Base-by-base conservation (phyloP, 2,329 filamentous ascomycete species). In the Chrysoporthe austroafricana region DNA sequence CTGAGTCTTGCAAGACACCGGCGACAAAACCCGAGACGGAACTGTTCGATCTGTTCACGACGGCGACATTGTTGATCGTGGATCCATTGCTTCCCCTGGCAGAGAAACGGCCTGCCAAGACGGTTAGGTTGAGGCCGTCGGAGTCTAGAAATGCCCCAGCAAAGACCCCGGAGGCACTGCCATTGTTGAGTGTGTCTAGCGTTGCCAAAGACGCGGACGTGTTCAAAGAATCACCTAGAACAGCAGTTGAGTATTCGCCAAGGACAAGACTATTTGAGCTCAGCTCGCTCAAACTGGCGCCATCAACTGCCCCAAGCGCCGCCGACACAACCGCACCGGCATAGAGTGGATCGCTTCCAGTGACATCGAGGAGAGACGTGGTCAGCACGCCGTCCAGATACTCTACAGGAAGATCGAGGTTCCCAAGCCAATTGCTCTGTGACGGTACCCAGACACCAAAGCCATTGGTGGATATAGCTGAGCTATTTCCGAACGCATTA, bases 401-500 rank as follows among this genome's bases (percentile, higher is more conserved):
- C 65, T 92, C 88, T 43, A 89, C 84, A 8, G 86, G 80, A 7
- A 87, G 81, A 46, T 88, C 78, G 21, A 97, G 80, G 72, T 96
- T 96, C 75, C 93, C 88, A 18, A 99, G 83, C 96, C 96, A 99
- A 76, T 96, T 96, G 67, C 84, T 85, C 70, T 86, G 84, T 3
- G 94, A 96, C 3, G 92, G 92, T 8, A 98, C 90, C 96, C 96
- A 99, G 48, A 98, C 84, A 16, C 93, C 95, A 74, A 99, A 93
- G 2, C 94, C 94, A 62, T 88, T 79, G 0, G 89, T 91, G 9
- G 85, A 74, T 39, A 90, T 84, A 11, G 88, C 85, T 7, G 84
- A 77, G 71, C 90, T 90, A 71, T 83, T 83, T 46, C 82, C 88
- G 73, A 93, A 95, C 0, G 85, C 86, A 39, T 90, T 85, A 70